Percentiles rank a stretch among this genome's conserved stretches.
These are phyloP conservation scores for Raffaelea albimanens DNA, from an alignment of 2,329 filamentous ascomycete genomes.

Conservation along the genomic window DNA sequence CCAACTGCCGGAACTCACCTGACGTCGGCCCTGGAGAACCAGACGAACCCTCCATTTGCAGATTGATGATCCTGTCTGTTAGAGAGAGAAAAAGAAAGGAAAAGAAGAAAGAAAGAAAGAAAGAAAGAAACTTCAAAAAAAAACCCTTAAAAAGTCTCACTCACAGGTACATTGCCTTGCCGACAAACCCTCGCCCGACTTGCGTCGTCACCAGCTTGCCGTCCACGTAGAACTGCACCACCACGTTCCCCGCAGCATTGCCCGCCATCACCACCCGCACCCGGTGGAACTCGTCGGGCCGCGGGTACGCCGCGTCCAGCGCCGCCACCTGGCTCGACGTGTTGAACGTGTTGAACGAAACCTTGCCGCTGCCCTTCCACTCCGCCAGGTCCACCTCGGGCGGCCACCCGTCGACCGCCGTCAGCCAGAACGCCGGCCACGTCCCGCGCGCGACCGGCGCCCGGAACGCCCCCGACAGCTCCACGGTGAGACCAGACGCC, in stretches of 20 bases:
- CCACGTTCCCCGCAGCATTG: conserved; percentile 38
- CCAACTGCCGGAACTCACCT: conserved; percentile 11
- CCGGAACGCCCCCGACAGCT: conserved; percentile 30
- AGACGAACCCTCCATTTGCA: conserved; percentile 37
- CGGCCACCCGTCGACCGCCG: conserved; percentile 43
- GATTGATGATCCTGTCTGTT: conserved; percentile 28
- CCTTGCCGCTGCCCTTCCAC: conserved; percentile 49
- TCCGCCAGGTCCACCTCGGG: conserved; percentile 52
- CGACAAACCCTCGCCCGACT: conserved; percentile 37
- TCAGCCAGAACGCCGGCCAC: conserved; percentile 53
- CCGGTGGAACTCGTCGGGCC: conserved; percentile 35
- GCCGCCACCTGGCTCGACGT: conserved; percentile 35
- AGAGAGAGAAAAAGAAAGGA: not conserved
- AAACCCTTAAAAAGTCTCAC: too few relatives aligned
- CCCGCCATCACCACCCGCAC: conserved; percentile 40
- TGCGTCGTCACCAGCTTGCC: conserved; percentile 38
- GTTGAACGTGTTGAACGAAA: conserved; percentile 47
- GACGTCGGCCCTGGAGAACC: conserved; percentile 28
- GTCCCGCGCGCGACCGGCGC: conserved; percentile 33
- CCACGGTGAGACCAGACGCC: conserved; percentile 26
- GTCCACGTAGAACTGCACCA: conserved; percentile 46
- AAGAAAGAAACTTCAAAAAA: conserved; percentile 9
- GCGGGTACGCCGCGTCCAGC: conserved; percentile 37
- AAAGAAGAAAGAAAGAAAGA: too few relatives aligned
- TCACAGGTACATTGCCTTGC: conserved; percentile 34